Evolutionary conservation across 2,329 filamentous ascomycete genomes (phyloP).

Genomic region (Whalleya microplaca): DNA sequence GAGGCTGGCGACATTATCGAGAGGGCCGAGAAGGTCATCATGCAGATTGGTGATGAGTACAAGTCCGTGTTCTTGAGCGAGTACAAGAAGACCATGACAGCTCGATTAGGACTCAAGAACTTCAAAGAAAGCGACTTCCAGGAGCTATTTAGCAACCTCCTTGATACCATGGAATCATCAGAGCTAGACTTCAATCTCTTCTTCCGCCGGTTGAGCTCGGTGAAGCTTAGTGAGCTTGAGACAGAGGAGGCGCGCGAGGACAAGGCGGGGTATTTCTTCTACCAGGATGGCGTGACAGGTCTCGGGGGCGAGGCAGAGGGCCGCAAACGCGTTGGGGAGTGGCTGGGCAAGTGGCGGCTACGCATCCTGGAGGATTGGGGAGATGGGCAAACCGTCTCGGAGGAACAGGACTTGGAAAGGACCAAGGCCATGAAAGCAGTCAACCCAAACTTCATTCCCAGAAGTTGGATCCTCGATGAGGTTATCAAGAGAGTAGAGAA

Average conservation of each 20-base stretch:
- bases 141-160: conserved; percentile 74
- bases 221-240: conserved; percentile 66
- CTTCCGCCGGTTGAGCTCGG: conserved; percentile 75
- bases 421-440: conserved; percentile 77
- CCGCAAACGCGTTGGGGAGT: conserved; percentile 69
- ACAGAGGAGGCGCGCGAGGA: conserved; percentile 66
- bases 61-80: conserved; percentile 85
- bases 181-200: conserved; percentile 95
- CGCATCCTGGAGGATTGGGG: conserved; percentile 79
- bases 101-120: conserved; percentile 74
- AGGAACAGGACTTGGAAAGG: conserved; percentile 62
- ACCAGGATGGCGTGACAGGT: conserved; percentile 69
- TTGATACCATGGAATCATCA: conserved; percentile 79
- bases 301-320: conserved; percentile 65
- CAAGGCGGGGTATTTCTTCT: conserved; percentile 77
- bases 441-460: conserved; percentile 91
- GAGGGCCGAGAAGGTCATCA: conserved; percentile 83
- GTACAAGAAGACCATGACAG: conserved; percentile 84
- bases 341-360: conserved; percentile 79
- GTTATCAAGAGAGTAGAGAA: conserved; percentile 88
- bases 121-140: conserved; percentile 78
- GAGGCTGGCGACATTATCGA: conserved; percentile 71
- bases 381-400: conserved; percentile 38
- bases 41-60: conserved; percentile 81
- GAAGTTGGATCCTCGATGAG: conserved; percentile 92